Conservation (phyloP, 176 grass and related monocot genomes). For the Coix lacrymajobi region DNA sequence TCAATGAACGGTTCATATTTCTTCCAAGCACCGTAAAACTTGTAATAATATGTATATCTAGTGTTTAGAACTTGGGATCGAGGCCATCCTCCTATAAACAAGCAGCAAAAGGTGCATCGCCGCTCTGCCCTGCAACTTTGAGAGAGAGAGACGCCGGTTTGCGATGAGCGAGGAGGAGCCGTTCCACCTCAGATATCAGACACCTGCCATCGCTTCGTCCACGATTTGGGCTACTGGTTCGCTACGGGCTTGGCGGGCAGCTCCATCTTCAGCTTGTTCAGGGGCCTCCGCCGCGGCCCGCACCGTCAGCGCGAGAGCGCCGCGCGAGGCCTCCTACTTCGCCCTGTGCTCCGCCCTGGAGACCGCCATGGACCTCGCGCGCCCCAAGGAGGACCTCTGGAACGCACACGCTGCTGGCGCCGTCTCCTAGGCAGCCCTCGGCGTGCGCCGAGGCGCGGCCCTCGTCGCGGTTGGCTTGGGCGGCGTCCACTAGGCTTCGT, state of each 20-base stretch:
- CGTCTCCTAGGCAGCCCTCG: not conserved
- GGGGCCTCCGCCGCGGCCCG: not conserved
- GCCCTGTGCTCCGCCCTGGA: not conserved
- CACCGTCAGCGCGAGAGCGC: not conserved
- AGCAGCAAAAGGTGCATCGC: no score
- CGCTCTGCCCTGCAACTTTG: no score
- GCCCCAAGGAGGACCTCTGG: not conserved
- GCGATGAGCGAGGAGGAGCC: not conserved
- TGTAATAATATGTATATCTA: no score
- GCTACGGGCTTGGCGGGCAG: not conserved
- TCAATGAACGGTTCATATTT: no score
- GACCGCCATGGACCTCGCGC: not conserved
- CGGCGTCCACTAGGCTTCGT: no score
- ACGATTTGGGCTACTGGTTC: not conserved
- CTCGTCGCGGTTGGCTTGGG: no score
- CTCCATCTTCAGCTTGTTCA: not conserved
- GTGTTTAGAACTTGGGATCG: no score
- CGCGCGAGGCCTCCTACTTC: not conserved
- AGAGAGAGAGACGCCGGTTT: not conserved
- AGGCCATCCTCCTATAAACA: no score
- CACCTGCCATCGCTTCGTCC: accelerated
- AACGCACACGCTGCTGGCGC: not conserved
- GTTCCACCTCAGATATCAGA: not conserved
- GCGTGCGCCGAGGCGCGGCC: not conserved
- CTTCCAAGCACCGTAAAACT: no score